Percentiles rank a stretch among this genome's conserved stretches.
Conservation (phyloP, 805 yeast genomes). For the Suhomyces emberorum region DNA sequence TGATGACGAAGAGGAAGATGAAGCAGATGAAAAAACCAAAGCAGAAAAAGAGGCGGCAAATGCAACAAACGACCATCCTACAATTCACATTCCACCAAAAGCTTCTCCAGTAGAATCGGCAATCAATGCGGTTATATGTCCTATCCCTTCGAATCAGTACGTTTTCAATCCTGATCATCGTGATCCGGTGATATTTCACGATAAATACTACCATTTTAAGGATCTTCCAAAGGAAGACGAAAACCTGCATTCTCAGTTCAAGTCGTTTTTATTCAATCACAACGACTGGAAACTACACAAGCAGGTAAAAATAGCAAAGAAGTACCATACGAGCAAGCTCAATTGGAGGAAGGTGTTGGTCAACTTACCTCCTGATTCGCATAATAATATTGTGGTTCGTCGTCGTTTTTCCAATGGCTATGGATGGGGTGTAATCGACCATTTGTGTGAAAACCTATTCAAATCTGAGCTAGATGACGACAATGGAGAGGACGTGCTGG, state of each 20-base stretch:
- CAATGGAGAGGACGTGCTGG: no score
- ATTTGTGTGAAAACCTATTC: slow-evolving; percentile 30
- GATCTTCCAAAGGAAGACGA: slow-evolving; percentile 27
- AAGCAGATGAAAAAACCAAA: slow-evolving; percentile 2
- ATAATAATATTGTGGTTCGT: slow-evolving; percentile 42
- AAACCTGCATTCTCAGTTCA: slow-evolving; percentile 5
- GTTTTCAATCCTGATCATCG: slow-evolving; percentile 33
- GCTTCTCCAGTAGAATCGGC: slow-evolving; percentile 44
- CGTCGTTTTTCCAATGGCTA: slow-evolving; percentile 43
- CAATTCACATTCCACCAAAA: slow-evolving; percentile 42
- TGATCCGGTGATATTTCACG: slow-evolving; percentile 40
- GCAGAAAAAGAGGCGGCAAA: no score
- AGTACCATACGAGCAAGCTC: slow-evolving; percentile 34
- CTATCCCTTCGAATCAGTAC: slow-evolving; percentile 34
- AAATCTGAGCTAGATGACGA: slow-evolving; percentile 4
- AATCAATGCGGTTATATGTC: slow-evolving; percentile 36
- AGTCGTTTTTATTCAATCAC: slow-evolving; percentile 21
- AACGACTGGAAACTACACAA: slow-evolving; percentile 35
- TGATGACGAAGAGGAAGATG: slow-evolving; percentile 6
- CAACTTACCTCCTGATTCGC: slow-evolving; percentile 44
- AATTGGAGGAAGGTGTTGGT: slow-evolving; percentile 46
- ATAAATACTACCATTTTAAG: slow-evolving; percentile 34
- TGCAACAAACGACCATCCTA: no score
- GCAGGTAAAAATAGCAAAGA: slow-evolving; percentile 40
- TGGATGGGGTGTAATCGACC: slow-evolving; percentile 48